Evolutionary conservation across 1,284 basidiomycete genomes (phyloP).

Genomic region (Irpex sp.): DNA sequence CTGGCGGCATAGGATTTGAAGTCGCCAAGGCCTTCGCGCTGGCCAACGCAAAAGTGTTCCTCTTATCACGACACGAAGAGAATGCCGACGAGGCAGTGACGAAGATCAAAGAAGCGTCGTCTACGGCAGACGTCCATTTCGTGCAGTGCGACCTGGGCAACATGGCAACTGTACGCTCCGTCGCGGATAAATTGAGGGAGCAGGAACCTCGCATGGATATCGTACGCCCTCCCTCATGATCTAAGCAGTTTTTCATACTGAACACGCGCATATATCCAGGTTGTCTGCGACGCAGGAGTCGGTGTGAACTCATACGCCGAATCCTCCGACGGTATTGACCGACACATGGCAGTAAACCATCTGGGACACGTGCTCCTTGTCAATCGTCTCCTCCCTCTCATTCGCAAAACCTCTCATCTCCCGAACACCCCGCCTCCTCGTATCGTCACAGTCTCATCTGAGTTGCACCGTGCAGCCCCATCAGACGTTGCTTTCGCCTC

Average conservation of each 20-base stretch:
- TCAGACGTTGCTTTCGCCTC: constrained; percentile 32
- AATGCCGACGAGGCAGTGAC: constrained; percentile 36
- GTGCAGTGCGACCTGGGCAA: constrained; percentile 38
- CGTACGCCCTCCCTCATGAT: constrained; percentile 22
- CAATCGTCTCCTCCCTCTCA: constrained; percentile 40
- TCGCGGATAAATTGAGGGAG: constrained; percentile 31
- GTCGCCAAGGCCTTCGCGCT: constrained; percentile 35
- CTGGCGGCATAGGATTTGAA: constrained; percentile 38
- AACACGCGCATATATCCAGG: constrained; percentile 20
- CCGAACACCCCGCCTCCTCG: constrained; percentile 28
- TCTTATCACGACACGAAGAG: constrained; percentile 37
- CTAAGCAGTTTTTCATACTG: no score
- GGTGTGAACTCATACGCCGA: constrained; percentile 38
- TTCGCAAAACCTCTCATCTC: constrained; percentile 33
- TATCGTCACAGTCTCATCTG: constrained; percentile 39
- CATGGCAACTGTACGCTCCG: constrained; percentile 34
- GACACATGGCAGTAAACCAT: constrained; percentile 36
- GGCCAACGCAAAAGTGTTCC: constrained; percentile 36
- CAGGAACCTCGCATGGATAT: constrained; percentile 37
- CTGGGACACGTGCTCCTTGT: constrained; percentile 42
- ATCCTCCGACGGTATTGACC: constrained; percentile 36
- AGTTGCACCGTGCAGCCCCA: constrained; percentile 36
- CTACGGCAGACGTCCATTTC: constrained; percentile 30
- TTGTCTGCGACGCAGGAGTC: constrained; percentile 37
- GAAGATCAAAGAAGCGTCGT: constrained; percentile 30